Evolutionary conservation across 2,329 filamentous ascomycete species (phyloP).

Genomic region (Davidsoniella australis): DNA sequence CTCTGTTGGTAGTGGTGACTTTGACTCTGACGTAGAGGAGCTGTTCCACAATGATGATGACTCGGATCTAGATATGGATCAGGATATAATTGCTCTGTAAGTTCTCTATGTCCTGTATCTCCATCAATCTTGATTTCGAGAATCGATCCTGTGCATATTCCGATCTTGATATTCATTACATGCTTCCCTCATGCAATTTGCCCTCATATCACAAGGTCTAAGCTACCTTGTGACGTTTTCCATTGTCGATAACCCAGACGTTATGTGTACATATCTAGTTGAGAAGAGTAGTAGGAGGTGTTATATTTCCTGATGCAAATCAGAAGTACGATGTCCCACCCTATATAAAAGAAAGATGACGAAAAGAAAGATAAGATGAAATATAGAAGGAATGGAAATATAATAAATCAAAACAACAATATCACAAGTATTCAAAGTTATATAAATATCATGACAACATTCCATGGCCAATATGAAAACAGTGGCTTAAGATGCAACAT

Average conservation of each 20-base stretch:
- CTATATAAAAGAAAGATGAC: not conserved
- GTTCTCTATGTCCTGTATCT: not conserved
- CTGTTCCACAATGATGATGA: constrained; percentile 38
- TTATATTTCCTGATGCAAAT: not conserved
- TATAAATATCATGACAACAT: no score
- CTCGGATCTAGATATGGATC: constrained; percentile 11
- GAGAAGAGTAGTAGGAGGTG: not conserved
- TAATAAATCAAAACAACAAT: not conserved
- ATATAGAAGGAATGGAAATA: not conserved
- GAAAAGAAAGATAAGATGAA: not conserved
- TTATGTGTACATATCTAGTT: no score
- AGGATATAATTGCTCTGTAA: constrained; percentile 13
- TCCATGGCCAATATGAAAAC: no score
- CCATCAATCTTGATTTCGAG: not conserved
- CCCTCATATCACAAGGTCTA: no score
- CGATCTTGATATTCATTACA: no score
- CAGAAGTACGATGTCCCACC: not conserved
- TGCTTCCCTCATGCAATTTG: no score
- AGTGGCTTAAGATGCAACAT: no score
- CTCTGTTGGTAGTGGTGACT: constrained; percentile 54
- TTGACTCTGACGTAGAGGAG: constrained; percentile 61
- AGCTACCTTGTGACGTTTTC: no score
- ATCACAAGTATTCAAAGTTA: not conserved
- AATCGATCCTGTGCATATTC: no score
- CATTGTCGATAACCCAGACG: not conserved